These are phyloP conservation scores for Paxillus rubicundulus DNA, from an alignment of 768 basidiomycete genomes.

Conservation along the genomic window DNA sequence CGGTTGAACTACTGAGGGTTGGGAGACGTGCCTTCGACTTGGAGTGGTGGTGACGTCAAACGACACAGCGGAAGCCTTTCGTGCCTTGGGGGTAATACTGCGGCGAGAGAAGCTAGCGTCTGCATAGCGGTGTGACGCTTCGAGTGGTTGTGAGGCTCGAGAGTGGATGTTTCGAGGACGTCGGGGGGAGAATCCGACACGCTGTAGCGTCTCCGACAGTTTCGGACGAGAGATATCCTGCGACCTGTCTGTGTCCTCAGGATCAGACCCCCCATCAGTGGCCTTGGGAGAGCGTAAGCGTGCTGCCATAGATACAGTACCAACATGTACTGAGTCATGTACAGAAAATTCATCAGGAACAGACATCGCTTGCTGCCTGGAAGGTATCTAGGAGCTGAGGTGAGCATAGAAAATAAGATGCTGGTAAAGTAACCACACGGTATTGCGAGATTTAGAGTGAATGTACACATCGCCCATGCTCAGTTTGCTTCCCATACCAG, in stretches of 20 bases:
- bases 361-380: constrained; percentile 54
- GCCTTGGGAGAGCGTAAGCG: constrained; percentile 47
- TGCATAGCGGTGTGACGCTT: constrained; percentile 10
- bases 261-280: constrained; percentile 47
- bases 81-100: constrained; percentile 34
- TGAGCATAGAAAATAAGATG: constrained; percentile 30
- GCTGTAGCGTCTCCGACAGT: constrained; percentile 67
- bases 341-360: constrained; percentile 60
- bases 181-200: constrained; percentile 71
- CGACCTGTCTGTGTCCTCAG: constrained; percentile 46
- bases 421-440: constrained; percentile 36
- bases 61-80: constrained; percentile 24
- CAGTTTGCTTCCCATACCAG: constrained; percentile 53
- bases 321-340: constrained; percentile 48
- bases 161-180: constrained; percentile 55
- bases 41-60: constrained; percentile 30
- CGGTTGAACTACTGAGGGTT: constrained; percentile 36
- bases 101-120: constrained; percentile 20
- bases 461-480: constrained; percentile 55
- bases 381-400: constrained; percentile 61
- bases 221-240: constrained; percentile 52
- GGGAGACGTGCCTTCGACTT: constrained; percentile 22
- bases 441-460: constrained; percentile 46
- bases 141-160: constrained; percentile 23
- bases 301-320: constrained; percentile 37